Base-by-base conservation (phyloP, 805 yeast species). In the Wickerhamomyces rabaulensis region DNA sequence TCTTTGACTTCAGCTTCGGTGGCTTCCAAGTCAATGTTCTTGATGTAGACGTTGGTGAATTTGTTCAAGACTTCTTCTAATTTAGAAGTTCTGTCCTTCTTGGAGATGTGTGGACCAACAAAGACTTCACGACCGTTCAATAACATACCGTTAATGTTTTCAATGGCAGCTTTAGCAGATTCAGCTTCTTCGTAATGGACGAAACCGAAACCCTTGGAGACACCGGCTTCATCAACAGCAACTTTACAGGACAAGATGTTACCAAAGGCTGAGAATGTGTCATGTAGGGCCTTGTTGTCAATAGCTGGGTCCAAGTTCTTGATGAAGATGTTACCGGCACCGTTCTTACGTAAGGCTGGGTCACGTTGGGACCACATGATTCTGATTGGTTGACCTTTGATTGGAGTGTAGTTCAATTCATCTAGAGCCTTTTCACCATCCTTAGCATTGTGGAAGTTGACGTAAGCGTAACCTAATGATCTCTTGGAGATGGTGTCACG, bases 351-450 rank as follows among this genome's bases (percentile, higher is more conserved):
- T 63, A 83, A 70, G 52, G 96, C 79, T 56, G 99, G 98, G 70
- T 94, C 98, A 75, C 98, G 89, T 78, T 94, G 98, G 58, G 97
- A 90, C 97, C 98, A 90, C 98, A 94, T 94, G 76, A 94, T 92
- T 74, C 99, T 89, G 76, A 97, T 90, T 63, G 97, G 90, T 65
- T 85, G 88, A 65, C 97, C 97, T 71, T 91, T 91, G 74, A 94
- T 83, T 63, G 82, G 82, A 50, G 90, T 73, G 78, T 94, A 94
- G 88, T 92, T 94, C 73, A 94, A 81, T 73, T 89, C 94, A 67
- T 90, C 95, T 68, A 94, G 76, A 53, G 99, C 99, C 65, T 79
- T 83, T 74, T 84, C 90, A 66, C 96, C 98, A 65, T 94, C 97
- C 54, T 78, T 87, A 58, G 78, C 73, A 70, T 84, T 81, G 75